Evolutionary conservation across 768 basidiomycete genomes (phyloP).

Genomic region (Pleurotus eryngii): DNA sequence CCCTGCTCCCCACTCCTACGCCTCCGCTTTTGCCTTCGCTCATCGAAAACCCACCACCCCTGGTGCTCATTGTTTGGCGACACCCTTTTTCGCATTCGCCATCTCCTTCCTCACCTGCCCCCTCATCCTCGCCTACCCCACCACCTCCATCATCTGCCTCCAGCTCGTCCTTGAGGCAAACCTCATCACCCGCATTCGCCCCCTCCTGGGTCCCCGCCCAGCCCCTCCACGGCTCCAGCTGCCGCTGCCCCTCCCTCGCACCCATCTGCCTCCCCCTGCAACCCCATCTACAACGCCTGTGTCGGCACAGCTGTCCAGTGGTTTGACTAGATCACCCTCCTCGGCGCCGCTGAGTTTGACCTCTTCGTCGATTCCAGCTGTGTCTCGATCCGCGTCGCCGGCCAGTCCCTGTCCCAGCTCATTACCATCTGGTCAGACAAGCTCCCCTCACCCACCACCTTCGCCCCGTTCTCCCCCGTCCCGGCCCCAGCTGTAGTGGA

Average conservation of each 20-base stretch:
- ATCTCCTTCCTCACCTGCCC: conserved; percentile 71
- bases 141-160: conserved; percentile 62
- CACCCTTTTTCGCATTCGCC: too few relatives aligned
- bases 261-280: conserved; percentile 68
- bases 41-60: too few relatives aligned
- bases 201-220: conserved; percentile 63
- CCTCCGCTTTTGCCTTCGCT: too few relatives aligned
- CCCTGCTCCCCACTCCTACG: too few relatives aligned
- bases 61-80: too few relatives aligned
- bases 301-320: conserved; percentile 68
- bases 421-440: conserved; percentile 70
- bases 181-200: conserved; percentile 65
- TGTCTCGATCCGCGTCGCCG: conserved; percentile 62
- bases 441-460: conserved; percentile 25
- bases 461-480: conserved; percentile 8
- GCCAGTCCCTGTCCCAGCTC: conserved; percentile 33
- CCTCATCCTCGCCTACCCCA: conserved; percentile 54
- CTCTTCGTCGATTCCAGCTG: conserved; percentile 80
- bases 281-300: conserved; percentile 68
- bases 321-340: conserved; percentile 74
- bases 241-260: conserved; percentile 72
- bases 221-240: conserved; percentile 65
- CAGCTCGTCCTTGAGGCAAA: conserved; percentile 71
- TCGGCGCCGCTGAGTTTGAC: conserved; percentile 72
- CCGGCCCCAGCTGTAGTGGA: conserved; percentile 12